Percentiles rank a stretch among this genome's conserved stretches.
phyloP scores from a whole-genome alignment of 2,329 filamentous ascomycete genomes.

The Exophiala oligosperma region DNA sequence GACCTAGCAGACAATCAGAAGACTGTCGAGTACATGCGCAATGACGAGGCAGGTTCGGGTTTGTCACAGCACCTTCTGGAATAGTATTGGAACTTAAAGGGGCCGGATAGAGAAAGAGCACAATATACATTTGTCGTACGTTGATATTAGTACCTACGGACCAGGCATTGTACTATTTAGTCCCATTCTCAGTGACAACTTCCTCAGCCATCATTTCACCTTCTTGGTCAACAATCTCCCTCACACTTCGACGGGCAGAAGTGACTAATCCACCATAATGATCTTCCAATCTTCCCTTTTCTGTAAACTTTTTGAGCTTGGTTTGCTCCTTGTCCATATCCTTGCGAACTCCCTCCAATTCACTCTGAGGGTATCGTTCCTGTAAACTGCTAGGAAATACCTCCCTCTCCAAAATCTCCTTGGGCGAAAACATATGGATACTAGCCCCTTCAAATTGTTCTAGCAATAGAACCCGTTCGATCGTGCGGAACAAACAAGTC shows the following conservation, averaged over 20 bases:
- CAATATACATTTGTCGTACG: too few relatives aligned
- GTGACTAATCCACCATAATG: constrained; percentile 28
- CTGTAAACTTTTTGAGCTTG: constrained; percentile 35
- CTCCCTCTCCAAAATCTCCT: constrained; percentile 18
- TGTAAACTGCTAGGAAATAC: constrained; percentile 19
- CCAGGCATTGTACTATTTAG: not conserved
- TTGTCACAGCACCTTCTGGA: too few relatives aligned
- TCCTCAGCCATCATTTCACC: constrained; percentile 20
- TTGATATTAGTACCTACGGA: not conserved
- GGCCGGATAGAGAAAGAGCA: too few relatives aligned
- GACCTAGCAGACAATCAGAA: not conserved
- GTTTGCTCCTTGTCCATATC: constrained; percentile 37
- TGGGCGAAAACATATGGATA: constrained; percentile 18
- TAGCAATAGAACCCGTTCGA: constrained; percentile 14
- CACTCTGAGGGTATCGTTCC: constrained; percentile 18
- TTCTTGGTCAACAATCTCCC: constrained; percentile 16
- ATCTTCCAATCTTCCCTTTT: constrained; percentile 32
- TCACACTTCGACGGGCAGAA: constrained; percentile 19
- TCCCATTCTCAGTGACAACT: not conserved
- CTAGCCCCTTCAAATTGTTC: constrained; percentile 12
- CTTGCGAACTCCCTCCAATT: constrained; percentile 21
- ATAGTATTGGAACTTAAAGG: too few relatives aligned
- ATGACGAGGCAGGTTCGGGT: not conserved
- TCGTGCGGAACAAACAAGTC: constrained; percentile 22
- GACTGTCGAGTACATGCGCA: not conserved